These are phyloP conservation scores for Chaetothyriales sp. DNA, from an alignment of 2,329 filamentous ascomycete species.

Conservation along the genomic window DNA sequence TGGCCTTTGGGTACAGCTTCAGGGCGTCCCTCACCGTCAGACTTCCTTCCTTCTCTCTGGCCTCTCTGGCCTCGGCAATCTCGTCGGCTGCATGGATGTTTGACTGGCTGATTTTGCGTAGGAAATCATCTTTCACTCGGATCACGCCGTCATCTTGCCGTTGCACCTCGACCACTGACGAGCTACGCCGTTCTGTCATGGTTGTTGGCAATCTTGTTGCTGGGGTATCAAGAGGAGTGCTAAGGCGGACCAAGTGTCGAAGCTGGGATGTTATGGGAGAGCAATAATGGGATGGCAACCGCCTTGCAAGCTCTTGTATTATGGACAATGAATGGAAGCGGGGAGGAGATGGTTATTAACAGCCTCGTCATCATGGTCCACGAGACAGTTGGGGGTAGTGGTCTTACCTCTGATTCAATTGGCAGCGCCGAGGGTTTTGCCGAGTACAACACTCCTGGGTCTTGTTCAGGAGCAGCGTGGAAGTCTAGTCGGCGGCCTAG, in stretches of 20 bases:
- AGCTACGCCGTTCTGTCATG: constrained; percentile 2
- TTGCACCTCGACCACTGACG: constrained; percentile 4
- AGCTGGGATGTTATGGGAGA: not conserved
- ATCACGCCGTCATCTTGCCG: constrained; percentile 6
- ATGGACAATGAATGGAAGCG: not conserved
- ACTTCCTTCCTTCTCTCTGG: constrained; percentile 3
- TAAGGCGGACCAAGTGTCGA: not conserved
- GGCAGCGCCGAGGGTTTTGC: not conserved
- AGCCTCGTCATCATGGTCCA: not conserved
- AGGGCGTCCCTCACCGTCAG: constrained; percentile 47
- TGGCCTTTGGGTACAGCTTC: constrained; percentile 70
- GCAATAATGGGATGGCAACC: not conserved
- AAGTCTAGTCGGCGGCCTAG: not conserved
- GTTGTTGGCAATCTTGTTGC: not conserved
- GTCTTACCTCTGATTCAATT: not conserved
- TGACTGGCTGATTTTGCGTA: constrained; percentile 1
- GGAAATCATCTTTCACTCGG: constrained; percentile 5
- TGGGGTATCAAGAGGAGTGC: not conserved
- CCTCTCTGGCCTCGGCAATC: constrained; percentile 4
- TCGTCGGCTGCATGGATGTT: constrained; percentile 1
- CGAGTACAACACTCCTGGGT: not conserved
- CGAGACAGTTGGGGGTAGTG: not conserved
- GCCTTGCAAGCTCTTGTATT: not conserved
- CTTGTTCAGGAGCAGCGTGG: not conserved
- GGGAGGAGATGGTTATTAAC: not conserved